phyloP scores from a whole-genome alignment of 495 filamentous ascomycete species.

The Thozetella sp. region DNA sequence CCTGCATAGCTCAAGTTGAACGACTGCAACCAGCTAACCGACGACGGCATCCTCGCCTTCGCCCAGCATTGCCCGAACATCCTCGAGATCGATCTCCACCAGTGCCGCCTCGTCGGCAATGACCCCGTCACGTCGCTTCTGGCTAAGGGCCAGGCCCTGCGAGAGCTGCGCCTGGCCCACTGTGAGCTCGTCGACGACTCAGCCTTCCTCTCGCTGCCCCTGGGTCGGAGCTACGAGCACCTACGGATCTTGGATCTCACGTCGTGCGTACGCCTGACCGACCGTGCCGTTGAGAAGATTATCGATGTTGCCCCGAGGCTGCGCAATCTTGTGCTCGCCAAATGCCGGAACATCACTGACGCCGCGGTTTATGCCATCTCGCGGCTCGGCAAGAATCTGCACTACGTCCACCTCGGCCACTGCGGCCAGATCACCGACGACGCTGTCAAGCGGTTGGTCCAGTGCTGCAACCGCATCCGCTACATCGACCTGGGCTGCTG shows the following conservation, averaged over 20 bases:
- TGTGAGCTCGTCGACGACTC: constrained; percentile 81
- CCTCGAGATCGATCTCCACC: constrained; percentile 93
- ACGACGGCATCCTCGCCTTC: constrained; percentile 79
- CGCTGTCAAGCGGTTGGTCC: constrained; percentile 81
- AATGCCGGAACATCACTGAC: constrained; percentile 92
- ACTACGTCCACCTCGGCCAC: constrained; percentile 95
- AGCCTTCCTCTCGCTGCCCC: constrained; percentile 83
- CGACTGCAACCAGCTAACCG: constrained; percentile 76
- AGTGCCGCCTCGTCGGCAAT: constrained; percentile 79
- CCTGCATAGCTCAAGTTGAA: constrained; percentile 85
- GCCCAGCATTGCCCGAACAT: constrained; percentile 88
- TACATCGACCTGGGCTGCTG: constrained; percentile 99
- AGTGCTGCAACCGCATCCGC: constrained; percentile 86
- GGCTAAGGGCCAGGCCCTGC: constrained; percentile 72
- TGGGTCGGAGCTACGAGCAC: constrained; percentile 71
- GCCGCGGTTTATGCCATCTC: constrained; percentile 85
- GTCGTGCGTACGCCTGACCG: constrained; percentile 78
- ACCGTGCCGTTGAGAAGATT: constrained; percentile 85
- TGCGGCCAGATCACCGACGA: constrained; percentile 88
- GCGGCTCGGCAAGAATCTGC: constrained; percentile 89
- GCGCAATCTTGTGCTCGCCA: constrained; percentile 89
- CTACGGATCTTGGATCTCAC: constrained; percentile 95
- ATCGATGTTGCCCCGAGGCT: constrained; percentile 84
- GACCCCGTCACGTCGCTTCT: constrained; percentile 79
- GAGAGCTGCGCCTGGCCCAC: constrained; percentile 84